A percentile compares a stretch with the other conserved stretches of the same genome.
Evolutionary conservation across 169 alveolate species (phyloP).

Genomic region (Nephromyces sp.): DNA sequence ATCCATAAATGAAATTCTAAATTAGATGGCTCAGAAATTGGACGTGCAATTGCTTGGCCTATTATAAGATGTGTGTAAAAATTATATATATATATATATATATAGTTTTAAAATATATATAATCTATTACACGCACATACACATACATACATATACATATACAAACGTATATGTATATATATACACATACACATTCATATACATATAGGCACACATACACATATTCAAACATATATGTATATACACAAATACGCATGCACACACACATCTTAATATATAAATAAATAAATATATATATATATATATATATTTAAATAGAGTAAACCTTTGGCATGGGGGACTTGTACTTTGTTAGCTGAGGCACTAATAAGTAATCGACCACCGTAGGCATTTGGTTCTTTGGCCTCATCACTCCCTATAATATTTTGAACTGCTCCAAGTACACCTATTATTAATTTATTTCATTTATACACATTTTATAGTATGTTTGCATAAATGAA

Average conservation of each 20-base stretch:
- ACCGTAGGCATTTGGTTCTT: conserved; percentile 42
- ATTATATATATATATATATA: neutral
- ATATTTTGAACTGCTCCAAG: conserved; percentile 40
- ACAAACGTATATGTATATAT: no score
- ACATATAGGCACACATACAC: no score
- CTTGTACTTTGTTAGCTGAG: conserved; percentile 39
- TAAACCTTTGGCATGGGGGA: conserved; percentile 45
- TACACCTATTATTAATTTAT: conserved; percentile 12
- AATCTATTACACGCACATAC: no score
- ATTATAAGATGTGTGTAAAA: neutral
- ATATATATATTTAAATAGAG: conserved; percentile 23
- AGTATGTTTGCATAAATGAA: no score
- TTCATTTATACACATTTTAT: no score
- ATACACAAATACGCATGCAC: neutral
- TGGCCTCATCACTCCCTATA: conserved; percentile 33
- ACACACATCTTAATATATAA: neutral
- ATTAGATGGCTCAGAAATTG: conserved; percentile 28
- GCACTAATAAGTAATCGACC: conserved; percentile 45
- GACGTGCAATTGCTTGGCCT: neutral
- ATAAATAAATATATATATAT: conserved; percentile 23
- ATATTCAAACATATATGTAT: no score
- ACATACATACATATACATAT: no score
- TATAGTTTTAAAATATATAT: no score
- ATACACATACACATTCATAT: no score
- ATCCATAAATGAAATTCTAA: conserved; percentile 40